A percentile compares a stretch with the other conserved stretches of the same genome.
These are phyloP conservation scores for Trametes cubensis DNA, from an alignment of 768 basidiomycete genomes.

Conservation along the genomic window DNA sequence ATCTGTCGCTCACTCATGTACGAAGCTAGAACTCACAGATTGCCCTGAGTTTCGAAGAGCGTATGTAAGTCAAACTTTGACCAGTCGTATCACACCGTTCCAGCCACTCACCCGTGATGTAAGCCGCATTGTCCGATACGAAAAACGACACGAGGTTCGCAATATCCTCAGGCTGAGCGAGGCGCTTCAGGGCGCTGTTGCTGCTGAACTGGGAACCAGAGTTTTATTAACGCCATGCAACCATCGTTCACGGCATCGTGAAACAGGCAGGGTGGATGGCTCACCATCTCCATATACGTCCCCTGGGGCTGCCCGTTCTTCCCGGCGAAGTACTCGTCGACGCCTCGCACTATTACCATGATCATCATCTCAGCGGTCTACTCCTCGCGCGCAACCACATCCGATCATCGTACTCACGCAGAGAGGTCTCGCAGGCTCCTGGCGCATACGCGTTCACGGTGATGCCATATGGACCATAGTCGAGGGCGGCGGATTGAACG, in stretches of 20 bases:
- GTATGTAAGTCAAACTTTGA: not conserved
- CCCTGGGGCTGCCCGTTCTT: slow-evolving; percentile 18
- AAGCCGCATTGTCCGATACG: slow-evolving; percentile 33
- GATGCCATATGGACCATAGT: slow-evolving; percentile 28
- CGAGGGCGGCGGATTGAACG: slow-evolving; percentile 29
- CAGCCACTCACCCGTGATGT: slow-evolving; percentile 32
- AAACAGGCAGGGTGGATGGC: not conserved
- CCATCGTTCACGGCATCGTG: not conserved
- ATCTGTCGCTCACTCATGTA: too few species aligned
- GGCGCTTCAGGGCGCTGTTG: slow-evolving; percentile 27
- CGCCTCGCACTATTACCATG: slow-evolving; percentile 6
- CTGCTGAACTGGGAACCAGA: slow-evolving; percentile 18
- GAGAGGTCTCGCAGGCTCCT: slow-evolving; percentile 26
- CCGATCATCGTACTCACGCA: slow-evolving; percentile 10
- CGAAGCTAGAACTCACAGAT: not conserved
- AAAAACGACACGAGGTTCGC: slow-evolving; percentile 37
- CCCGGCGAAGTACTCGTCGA: slow-evolving; percentile 25
- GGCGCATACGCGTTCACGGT: slow-evolving; percentile 36
- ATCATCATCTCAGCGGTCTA: not conserved
- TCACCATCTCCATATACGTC: slow-evolving; percentile 16
- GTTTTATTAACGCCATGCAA: not conserved
- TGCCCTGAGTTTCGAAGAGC: not conserved
- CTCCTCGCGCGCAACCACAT: too few species aligned
- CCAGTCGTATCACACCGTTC: too few species aligned
- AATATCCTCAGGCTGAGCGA: slow-evolving; percentile 35